These are phyloP conservation scores for Fusarium mexicanum DNA, from an alignment of 2,329 filamentous ascomycete genomes.

Conservation along the genomic window DNA sequence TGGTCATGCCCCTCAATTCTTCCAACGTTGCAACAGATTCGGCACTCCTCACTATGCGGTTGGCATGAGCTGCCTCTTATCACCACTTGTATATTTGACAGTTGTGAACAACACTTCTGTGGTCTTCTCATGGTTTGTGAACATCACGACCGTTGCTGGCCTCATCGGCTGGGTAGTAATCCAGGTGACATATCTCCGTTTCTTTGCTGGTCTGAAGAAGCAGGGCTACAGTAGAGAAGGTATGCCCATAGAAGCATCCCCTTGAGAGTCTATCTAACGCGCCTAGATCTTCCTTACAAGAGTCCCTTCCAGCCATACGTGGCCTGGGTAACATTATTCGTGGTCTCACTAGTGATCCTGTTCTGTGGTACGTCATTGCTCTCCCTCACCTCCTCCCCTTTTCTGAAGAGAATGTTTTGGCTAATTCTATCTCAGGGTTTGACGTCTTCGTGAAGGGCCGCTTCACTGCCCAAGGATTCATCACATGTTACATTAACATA, in stretches of 20 bases:
- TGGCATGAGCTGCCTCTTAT: neutral
- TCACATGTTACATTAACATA: neutral
- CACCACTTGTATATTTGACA: neutral
- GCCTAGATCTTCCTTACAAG: neutral
- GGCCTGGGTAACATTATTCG: neutral
- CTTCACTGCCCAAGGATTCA: neutral
- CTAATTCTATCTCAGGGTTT: neutral
- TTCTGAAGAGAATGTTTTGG: accelerated
- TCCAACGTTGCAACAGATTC: neutral
- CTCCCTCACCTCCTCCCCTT: accelerated
- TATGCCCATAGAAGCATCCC: accelerated
- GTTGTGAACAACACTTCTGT: neutral
- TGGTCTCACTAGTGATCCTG: neutral
- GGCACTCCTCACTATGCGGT: neutral
- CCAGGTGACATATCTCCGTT: neutral
- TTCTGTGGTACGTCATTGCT: neutral
- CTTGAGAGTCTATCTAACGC: accelerated
- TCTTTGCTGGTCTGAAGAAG: neutral
- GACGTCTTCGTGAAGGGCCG: neutral
- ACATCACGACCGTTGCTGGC: neutral
- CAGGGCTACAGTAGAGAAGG: neutral
- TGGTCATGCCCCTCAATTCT: neutral
- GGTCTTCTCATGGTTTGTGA: neutral
- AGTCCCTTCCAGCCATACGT: neutral
- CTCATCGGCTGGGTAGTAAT: neutral